Conservation (phyloP, 768 basidiomycete species). For the Leccinum broughii region DNA sequence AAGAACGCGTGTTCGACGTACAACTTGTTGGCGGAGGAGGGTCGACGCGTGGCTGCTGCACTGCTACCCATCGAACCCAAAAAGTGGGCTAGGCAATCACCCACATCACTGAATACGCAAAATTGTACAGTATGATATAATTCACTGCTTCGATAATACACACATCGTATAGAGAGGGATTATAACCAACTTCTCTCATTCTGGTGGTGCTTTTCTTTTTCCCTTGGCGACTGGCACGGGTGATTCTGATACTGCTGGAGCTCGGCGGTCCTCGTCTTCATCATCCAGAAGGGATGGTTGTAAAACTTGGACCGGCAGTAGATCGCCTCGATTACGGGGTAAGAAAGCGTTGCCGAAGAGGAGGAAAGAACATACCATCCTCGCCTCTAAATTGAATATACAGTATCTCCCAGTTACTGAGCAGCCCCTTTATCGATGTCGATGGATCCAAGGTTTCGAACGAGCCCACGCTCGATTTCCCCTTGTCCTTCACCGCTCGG, state of each 20-base stretch:
- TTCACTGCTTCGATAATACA: conserved; percentile 13
- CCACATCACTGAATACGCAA: neutral
- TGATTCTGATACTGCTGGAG: conserved; percentile 31
- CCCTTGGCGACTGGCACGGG: conserved; percentile 43
- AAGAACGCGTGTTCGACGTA: conserved; percentile 95
- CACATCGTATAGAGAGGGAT: neutral
- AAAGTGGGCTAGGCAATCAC: conserved; percentile 45
- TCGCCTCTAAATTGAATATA: conserved; percentile 68
- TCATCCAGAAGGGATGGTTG: conserved; percentile 62
- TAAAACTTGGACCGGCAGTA: conserved; percentile 59
- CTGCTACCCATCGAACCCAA: conserved; percentile 66
- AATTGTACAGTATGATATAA: conserved; percentile 19
- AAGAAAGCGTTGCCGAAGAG: neutral
- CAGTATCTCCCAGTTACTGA: conserved; percentile 66
- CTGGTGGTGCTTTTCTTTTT: conserved; percentile 57
- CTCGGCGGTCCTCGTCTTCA: conserved; percentile 49
- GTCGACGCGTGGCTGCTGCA: conserved; percentile 88
- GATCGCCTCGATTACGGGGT: conserved; percentile 43
- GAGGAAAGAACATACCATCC: conserved; percentile 42
- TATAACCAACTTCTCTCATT: conserved; percentile 11
- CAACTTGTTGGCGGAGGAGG: conserved; percentile 91
- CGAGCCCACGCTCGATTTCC: conserved; percentile 39
- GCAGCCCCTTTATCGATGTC: conserved; percentile 47
- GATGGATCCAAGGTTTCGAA: conserved; percentile 52
- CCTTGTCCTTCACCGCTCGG: conserved; percentile 51